Percentiles rank a stretch among this genome's conserved stretches.
phyloP scores from a whole-genome alignment of 805 yeast genomes.

The Osmozyma mogii region DNA sequence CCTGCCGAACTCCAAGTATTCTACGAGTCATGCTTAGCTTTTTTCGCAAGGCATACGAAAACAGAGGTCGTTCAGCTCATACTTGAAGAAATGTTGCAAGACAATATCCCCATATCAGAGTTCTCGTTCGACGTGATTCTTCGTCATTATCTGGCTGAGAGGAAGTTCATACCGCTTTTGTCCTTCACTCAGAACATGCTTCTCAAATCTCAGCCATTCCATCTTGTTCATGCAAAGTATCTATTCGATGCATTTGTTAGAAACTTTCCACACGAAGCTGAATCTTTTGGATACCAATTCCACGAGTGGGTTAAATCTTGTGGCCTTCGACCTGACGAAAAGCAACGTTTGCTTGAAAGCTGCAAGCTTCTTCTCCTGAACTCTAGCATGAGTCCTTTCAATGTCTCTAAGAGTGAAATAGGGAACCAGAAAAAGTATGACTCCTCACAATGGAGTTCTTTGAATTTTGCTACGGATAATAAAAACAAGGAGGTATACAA shows the following conservation, averaged over 20 bases:
- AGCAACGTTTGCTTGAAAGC: constrained; percentile 6
- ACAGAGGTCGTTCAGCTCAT: constrained; percentile 21
- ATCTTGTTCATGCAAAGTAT: constrained; percentile 16
- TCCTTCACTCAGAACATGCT: constrained; percentile 16
- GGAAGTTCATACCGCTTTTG: constrained; percentile 22
- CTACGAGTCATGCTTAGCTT: constrained; percentile 21
- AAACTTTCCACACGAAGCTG: constrained; percentile 26
- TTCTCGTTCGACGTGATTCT: constrained; percentile 17
- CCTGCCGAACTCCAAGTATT: constrained; percentile 16
- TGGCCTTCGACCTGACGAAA: constrained; percentile 6
- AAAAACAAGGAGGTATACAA: constrained; percentile 12
- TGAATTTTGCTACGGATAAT: constrained; percentile 3
- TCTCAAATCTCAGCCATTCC: constrained; percentile 12
- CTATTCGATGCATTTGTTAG: constrained; percentile 24
- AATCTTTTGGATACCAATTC: constrained; percentile 14
- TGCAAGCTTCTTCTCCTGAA: constrained; percentile 14
- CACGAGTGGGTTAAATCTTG: constrained; percentile 13
- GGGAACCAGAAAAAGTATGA: constrained; percentile 18
- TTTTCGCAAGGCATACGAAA: constrained; percentile 21
- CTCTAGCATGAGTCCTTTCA: constrained; percentile 23
- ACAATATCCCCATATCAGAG: constrained; percentile 15
- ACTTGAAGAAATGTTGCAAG: constrained; percentile 18
- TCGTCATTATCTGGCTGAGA: constrained; percentile 18
- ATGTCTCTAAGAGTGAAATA: constrained; percentile 8
- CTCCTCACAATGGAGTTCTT: constrained; percentile 15